phyloP scores from a whole-genome alignment of 805 yeast species.

The Nakazawaea holstii region DNA sequence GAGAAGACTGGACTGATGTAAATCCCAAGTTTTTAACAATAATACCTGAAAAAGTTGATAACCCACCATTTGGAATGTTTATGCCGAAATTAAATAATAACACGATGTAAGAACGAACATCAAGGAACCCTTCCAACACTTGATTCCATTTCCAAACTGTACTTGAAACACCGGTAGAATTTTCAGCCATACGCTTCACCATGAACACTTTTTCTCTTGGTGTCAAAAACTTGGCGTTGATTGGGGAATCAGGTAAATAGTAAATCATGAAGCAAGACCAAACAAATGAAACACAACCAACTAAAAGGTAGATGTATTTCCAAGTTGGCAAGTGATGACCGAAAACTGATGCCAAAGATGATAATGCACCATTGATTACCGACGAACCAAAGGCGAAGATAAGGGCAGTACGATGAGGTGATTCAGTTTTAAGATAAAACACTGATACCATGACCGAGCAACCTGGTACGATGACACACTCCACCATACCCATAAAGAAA shows the following conservation, averaged over 20 bases:
- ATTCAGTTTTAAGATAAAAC: slow-evolving; percentile 21
- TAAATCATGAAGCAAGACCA: slow-evolving; percentile 29
- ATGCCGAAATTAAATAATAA: slow-evolving; percentile 22
- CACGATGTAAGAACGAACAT: slow-evolving; percentile 18
- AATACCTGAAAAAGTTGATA: slow-evolving; percentile 23
- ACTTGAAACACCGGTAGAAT: slow-evolving; percentile 39
- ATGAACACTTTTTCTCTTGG: slow-evolving; percentile 29
- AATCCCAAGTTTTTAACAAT: slow-evolving; percentile 22
- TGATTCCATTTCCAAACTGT: slow-evolving; percentile 34
- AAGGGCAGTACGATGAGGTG: slow-evolving; percentile 24
- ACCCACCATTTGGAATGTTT: slow-evolving; percentile 27
- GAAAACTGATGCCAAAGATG: slow-evolving; percentile 30
- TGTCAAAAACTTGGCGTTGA: slow-evolving; percentile 35
- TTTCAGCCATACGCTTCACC: slow-evolving; percentile 25
- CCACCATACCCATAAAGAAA: slow-evolving; percentile 34
- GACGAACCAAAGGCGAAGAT: slow-evolving; percentile 25
- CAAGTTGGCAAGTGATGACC: slow-evolving; percentile 28
- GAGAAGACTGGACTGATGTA: slow-evolving; percentile 12
- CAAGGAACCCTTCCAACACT: slow-evolving; percentile 36
- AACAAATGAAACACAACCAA: slow-evolving; percentile 38
- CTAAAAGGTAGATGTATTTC: slow-evolving; percentile 38
- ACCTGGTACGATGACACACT: slow-evolving; percentile 33
- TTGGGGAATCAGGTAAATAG: slow-evolving; percentile 38
- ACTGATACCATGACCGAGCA: slow-evolving; percentile 25
- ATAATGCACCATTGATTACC: slow-evolving; percentile 24